Base-by-base conservation (phyloP, 768 basidiomycete species). In the Rhodotorula taiwanensis region DNA sequence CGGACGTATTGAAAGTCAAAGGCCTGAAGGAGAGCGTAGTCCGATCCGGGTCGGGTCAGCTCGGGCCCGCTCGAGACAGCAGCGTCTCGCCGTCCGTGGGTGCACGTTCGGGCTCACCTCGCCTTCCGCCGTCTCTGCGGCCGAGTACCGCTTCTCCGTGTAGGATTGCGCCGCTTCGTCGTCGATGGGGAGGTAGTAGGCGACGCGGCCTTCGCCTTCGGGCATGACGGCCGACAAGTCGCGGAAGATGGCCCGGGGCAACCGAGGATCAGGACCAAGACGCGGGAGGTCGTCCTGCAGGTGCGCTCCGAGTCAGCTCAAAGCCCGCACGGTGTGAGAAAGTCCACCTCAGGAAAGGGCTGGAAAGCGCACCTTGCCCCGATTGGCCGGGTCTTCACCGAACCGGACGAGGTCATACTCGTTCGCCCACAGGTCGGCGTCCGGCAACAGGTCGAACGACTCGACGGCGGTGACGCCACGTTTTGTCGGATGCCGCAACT, bases 341-440 rank as follows among this genome's bases (percentile, higher is more conserved):
- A n/a, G n/a, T n/a, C n/a, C n/a, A n/a, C n/a, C n/a, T n/a, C n/a
- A n/a, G n/a, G n/a, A n/a, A n/a, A n/a, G n/a, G n/a, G n/a, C n/a
- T n/a, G n/a, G n/a, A 13, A 21, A 47, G 50, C 21, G 42, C 27
- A 52, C 39, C 23, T 11, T 30, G 10, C 25, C 45, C 39, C 54
- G 56, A 18, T 62, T 58, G 21, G 49, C 48, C 15, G 72, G 72
- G 34, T 72, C 65, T 74, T 79, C 58, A 48, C 76, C 64, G 70
- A 77, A 75, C 72, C 74, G 33, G 72, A 77, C 59, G 70, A 79
- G 62, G 68, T 75, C 55, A 71, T 74, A 48, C 70, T 76, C 49
- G 75, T 76, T 93, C 45, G 88, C 83, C 89, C 89, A 94, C 42
- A 91, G 84, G 64, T 87, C 84, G 6, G 82, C 81, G 71, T 94